A percentile compares a stretch with the other conserved stretches of the same genome.
These are phyloP conservation scores for Lecanicillium sp. DNA, from an alignment of 2,329 filamentous ascomycete species.

Conservation along the genomic window DNA sequence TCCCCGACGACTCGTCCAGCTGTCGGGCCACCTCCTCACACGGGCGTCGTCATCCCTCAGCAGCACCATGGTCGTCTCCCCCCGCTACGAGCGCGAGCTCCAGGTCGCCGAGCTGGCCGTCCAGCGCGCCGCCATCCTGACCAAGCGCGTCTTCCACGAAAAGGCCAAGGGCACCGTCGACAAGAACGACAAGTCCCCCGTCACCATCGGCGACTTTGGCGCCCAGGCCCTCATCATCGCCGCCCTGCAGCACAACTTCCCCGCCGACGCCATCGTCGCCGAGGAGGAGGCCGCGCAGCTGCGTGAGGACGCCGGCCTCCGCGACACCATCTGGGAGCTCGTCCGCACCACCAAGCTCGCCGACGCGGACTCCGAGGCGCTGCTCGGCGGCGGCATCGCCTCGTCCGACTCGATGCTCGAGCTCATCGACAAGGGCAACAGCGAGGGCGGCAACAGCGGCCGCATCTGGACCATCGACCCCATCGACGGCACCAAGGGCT, in stretches of 20 bases:
- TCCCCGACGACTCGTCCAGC: conserved; percentile 18
- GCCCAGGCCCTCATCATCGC: conserved; percentile 94
- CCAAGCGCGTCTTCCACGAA: conserved; percentile 57
- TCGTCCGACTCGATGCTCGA: conserved; percentile 61
- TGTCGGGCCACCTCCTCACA: conserved; percentile 13
- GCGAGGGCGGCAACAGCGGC: conserved; percentile 64
- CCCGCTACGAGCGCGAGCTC: conserved; percentile 69
- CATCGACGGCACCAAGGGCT: conserved; percentile 97
- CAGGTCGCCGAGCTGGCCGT: conserved; percentile 82
- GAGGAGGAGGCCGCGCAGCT: conserved; percentile 88
- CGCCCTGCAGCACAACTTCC: conserved; percentile 85
- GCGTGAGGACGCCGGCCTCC: conserved; percentile 62
- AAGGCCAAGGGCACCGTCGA: conserved; percentile 86
- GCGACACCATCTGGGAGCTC: conserved; percentile 70
- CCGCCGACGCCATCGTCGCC: conserved; percentile 82
- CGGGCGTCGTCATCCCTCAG: conserved; percentile 15
- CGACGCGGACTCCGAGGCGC: conserved; percentile 51
- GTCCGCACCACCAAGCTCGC: conserved; percentile 67
- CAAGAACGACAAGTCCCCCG: conserved; percentile 92
- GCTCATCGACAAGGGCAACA: conserved; percentile 62
- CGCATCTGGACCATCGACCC: conserved; percentile 96
- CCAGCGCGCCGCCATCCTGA: conserved; percentile 61
- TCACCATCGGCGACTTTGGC: conserved; percentile 96
- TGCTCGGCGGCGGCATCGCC: conserved; percentile 61
- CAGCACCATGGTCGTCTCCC: conserved; percentile 28